Conservation (phyloP, 257 asterid species). For the Solanum corneliomulleri region DNA sequence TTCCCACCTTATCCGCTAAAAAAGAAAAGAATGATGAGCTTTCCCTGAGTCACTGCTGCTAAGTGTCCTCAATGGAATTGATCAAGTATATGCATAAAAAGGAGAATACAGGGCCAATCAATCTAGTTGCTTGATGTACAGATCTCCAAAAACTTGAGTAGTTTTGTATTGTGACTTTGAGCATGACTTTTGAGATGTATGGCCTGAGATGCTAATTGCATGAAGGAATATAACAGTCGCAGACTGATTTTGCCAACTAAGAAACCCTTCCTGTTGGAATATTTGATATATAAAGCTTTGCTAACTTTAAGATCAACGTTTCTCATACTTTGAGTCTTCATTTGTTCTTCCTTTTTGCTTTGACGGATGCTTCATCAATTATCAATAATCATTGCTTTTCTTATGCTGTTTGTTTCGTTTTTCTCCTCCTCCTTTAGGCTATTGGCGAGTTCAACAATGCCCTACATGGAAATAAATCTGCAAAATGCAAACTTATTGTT, state of each 20-base stretch:
- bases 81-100: neutral
- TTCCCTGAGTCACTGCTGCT: neutral
- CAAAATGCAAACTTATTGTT: slow-evolving; percentile 75
- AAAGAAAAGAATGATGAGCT: neutral
- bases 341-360: neutral
- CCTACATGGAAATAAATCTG: slow-evolving; percentile 44
- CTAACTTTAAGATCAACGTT: neutral
- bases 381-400: neutral
- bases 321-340: neutral
- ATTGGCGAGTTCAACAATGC: slow-evolving; percentile 59
- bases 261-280: neutral
- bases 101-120: neutral
- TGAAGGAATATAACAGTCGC: neutral
- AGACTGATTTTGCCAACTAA: neutral
- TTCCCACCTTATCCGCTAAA: neutral
- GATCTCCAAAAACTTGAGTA: neutral
- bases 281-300: neutral
- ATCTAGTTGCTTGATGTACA: neutral
- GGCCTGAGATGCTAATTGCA: neutral
- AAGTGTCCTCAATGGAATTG: neutral
- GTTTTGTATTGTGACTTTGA: neutral
- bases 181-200: neutral
- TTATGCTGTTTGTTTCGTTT: neutral
- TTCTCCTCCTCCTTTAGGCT: slow-evolving; percentile 35
- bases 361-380: neutral